These are phyloP conservation scores for Parathielavia hyrcaniae DNA, from an alignment of 495 filamentous ascomycete genomes.

Conservation along the genomic window DNA sequence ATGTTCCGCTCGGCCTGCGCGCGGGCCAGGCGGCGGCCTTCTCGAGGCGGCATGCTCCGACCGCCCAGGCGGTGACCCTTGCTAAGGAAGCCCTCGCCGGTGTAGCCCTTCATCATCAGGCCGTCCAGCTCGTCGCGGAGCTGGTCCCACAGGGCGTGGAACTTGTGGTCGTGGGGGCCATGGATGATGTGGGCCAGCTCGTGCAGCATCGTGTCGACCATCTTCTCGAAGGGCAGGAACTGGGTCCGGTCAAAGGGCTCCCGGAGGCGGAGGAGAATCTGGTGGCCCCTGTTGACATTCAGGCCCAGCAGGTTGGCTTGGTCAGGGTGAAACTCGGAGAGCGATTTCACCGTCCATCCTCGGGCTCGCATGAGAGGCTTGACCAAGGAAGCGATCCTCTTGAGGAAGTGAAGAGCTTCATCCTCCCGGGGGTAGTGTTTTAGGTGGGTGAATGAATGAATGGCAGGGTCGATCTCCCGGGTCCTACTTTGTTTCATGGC, in stretches of 20 bases:
- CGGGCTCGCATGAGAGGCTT: conserved; percentile 93
- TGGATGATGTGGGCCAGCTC: conserved; percentile 86
- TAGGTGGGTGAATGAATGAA: conserved; percentile 75
- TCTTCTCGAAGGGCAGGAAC: conserved; percentile 73
- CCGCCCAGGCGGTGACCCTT: conserved; percentile 65
- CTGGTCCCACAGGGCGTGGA: conserved; percentile 81
- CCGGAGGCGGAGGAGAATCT: conserved; percentile 78
- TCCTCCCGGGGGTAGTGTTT: conserved; percentile 61
- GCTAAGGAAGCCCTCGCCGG: conserved; percentile 82
- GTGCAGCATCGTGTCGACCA: conserved; percentile 90
- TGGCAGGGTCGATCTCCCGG: conserved; percentile 61
- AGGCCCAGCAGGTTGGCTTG: conserved; percentile 70
- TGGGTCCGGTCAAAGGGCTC: conserved; percentile 66
- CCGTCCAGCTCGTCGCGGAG: conserved; percentile 78
- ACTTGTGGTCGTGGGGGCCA: conserved; percentile 75
- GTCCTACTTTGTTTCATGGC: conserved; percentile 3
- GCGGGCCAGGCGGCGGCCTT: conserved; percentile 70
- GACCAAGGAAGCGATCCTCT: conserved; percentile 79
- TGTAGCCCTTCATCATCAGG: conserved; percentile 74
- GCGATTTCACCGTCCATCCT: conserved; percentile 69
- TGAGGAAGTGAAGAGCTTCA: conserved; percentile 76
- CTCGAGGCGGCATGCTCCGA: conserved; percentile 55
- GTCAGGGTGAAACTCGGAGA: conserved; percentile 79
- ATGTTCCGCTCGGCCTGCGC: conserved; percentile 68
- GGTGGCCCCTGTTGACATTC: conserved; percentile 68